Evolutionary conservation across 306 rosid species (phyloP), one percentile per base, ranked within the genome.

Genomic region (Coriaria nepalensis): DNA sequence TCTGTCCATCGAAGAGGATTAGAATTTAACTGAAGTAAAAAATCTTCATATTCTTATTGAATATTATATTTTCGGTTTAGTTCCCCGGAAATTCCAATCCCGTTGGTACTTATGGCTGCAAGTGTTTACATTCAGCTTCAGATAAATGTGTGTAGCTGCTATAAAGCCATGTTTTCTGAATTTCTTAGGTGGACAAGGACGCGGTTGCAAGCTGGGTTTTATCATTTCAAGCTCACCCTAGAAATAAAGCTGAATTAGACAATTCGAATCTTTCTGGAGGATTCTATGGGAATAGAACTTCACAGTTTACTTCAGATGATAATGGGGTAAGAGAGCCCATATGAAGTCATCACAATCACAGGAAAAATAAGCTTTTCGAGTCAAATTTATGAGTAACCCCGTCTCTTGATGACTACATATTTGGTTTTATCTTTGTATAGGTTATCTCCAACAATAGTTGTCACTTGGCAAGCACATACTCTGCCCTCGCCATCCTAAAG

Each of bases 401-500:
- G 29, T 20, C 29, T 20, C 29, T 20, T 20, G 1, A 20, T 20
- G 3, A 20, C 29, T 20, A 20, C 29, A 20, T 20, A 5, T 29
- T n/a, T 6, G 8, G 20, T 10, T 54, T 32, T 12, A 33, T 64
- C 29, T 53, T 41, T 44, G 9, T 50, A n/a, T 66, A 84, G 98
- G 83, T 58, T 60, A 61, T 58, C 53, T 47, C 20, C 62, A 80
- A 56, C 60, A 75, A 78, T 68, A 61, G 69, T 5, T 71, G 98
- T 73, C 93, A 90, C 68, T 71, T 85, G 75, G 96, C 98, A 42
- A 90, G 96, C 59, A 79, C 96, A 39, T 90, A 90, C 52, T 75
- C 79, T 73, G 94, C 94, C 32, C 61, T 85, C 42, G 76, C 94
- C 15, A 79, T 85, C 55, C 72, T 90, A 63, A 90, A 79, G 67